Base-by-base conservation (phyloP, 352 stramenopile species). In the Globisporangium spiculum region DNA sequence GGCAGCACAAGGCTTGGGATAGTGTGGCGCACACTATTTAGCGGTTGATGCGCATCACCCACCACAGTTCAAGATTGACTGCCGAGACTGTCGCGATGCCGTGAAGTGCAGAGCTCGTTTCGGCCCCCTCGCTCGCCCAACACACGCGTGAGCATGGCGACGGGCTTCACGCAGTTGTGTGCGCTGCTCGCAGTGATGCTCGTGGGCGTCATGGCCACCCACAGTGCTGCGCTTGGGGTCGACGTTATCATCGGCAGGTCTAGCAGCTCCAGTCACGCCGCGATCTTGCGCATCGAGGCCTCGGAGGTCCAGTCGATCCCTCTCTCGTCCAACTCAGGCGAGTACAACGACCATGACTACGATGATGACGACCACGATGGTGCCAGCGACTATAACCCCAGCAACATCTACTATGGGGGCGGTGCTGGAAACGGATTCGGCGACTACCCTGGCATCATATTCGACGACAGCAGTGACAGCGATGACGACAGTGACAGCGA, bases 221-320 rank as follows among this genome's bases (percentile, higher is more conserved):
- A n/a, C 41, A n/a, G 41, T 16, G 16, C 41, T 50, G 14, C 41
- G 14, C 14, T 50, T 50, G 41, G 41, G 16, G 41, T n/a, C 26
- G 6, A 36, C 4, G 14, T 4, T 7, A 5, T 12, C 26, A 16
- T 1, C 14, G n/a, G 16, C 3, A 36, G 3, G 8, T n/a, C 22
- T 9, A 56, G 22, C 50, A 32, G n/a, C 24, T 41, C 36, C 41
- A 59, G 26, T 16, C 8, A 20, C 53, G 53, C 26, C 32, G 24
- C 53, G 12, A 32, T 59, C 26, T 20, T 59, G 10, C 53, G 26
- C 53, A 59, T 59, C 4, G 53, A 59, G 14, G 26, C 53, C 14
- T 59, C 53, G 16, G 24, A 27, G 4, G 16, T 59, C 53, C 53
- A 59, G 53, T 59, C 53, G 26, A 59, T 38, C 53, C 53, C 53